Base-by-base conservation (phyloP, 176 grass and related monocot genomes). In the Lolium perenne region DNA sequence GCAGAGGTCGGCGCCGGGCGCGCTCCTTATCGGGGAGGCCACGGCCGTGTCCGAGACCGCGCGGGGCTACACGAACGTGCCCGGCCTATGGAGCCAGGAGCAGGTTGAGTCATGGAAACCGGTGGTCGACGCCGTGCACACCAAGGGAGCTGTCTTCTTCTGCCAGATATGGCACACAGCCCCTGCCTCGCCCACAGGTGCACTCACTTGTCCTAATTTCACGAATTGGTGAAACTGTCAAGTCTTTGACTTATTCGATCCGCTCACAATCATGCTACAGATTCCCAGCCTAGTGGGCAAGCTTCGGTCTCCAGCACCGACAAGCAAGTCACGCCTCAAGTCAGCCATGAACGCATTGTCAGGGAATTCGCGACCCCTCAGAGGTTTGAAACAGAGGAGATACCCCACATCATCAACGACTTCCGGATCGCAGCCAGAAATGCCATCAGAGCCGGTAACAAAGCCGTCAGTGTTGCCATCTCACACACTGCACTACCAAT, bases 151-250 rank as follows among this genome's bases (percentile, higher is more conserved):
- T 11, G 11, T 64, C 61, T 64, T 64, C 61, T 64, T 64, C 61
- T 64, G 61, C 22, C 61, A 64, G 61, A 64, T 64, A 29, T 64
- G 61, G 61, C 61, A 64, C 61, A 64, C 61, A 11, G 61, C 23
- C 11, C 61, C 23, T 23, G 61, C 14, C 61, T 64, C 61, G 11
- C 23, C 61, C 61, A 64, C 61, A 64, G 61, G 61, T 35, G 32
- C 32, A 35, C 32, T 35, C 20, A 35, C 32, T 35, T 35, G 32
- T 35, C 32, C 32, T 35, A 35, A 35, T 35, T 35, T 54, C 51
- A 16, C 3, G 51, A 60, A 60, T 22, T 10, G 57, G 54, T 56
- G 54, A 56, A 56, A 56, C 16, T 18, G 54, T 45, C 7, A 48
- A 48, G 46, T 48, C 46, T 48, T 48, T 48, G 46, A 48, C 10